phyloP scores from a whole-genome alignment of 2,329 filamentous ascomycete genomes.

The Talaromyces piceae region DNA sequence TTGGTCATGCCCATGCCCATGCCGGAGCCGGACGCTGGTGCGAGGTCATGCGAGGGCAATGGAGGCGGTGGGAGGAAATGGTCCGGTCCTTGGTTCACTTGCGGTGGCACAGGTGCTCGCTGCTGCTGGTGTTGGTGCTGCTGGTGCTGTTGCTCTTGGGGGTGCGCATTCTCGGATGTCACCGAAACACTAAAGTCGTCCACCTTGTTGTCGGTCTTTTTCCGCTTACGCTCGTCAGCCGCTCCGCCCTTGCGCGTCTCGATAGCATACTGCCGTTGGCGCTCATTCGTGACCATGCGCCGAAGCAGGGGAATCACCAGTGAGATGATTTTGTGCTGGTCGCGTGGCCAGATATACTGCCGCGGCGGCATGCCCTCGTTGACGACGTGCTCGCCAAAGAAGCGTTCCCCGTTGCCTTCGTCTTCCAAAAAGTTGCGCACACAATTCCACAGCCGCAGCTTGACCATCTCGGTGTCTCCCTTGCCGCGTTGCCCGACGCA shows the following conservation, averaged over 20 bases:
- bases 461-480: conserved; percentile 51
- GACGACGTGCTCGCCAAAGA: conserved; percentile 43
- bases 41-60: conserved; percentile 19
- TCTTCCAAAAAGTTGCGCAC: conserved; percentile 47
- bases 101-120: conserved; percentile 10
- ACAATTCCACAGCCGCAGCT: conserved; percentile 49
- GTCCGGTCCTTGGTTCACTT: conserved; percentile 13
- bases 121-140: conserved; percentile 15
- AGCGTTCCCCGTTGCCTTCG: conserved; percentile 45
- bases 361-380: conserved; percentile 33
- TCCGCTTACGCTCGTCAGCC: conserved; percentile 29
- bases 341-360: conserved; percentile 47
- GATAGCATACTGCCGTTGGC: conserved; percentile 51
- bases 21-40: conserved; percentile 15
- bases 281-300: conserved; percentile 54
- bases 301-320: conserved; percentile 50
- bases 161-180: conserved; percentile 11
- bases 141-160: conserved; percentile 24
- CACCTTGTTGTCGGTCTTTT: conserved; percentile 28
- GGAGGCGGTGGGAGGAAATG: conserved; percentile 18
- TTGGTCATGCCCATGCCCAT: conserved; percentile 28
- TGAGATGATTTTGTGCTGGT: conserved; percentile 49
- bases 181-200: conserved; percentile 19
- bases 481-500: conserved; percentile 51
- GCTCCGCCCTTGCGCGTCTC: conserved; percentile 46